Percentiles rank a stretch among this genome's conserved stretches.
Evolutionary conservation across 2,329 filamentous ascomycete species (phyloP).

Genomic region (Sordariomycetes sp.): DNA sequence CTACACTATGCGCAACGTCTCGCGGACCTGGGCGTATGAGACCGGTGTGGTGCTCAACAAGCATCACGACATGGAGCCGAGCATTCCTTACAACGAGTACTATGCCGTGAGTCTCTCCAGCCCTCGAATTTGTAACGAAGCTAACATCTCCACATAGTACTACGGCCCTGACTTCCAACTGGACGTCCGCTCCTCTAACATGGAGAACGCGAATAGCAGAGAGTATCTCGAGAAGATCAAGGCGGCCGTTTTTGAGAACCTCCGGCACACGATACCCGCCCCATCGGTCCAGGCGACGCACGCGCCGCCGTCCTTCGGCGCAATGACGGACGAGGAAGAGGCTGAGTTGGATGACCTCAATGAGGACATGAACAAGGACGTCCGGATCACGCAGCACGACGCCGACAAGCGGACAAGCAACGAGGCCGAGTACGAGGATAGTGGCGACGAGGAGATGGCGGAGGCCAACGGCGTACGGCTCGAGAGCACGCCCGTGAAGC

Average conservation of each 20-base stretch:
- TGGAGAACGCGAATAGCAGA: conserved; percentile 80
- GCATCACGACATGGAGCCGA: conserved; percentile 50
- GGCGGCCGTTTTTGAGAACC: conserved; percentile 68
- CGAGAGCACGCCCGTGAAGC: conserved; percentile 25
- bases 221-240: conserved; percentile 76
- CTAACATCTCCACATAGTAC: conserved; percentile 38
- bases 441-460: conserved; percentile 76
- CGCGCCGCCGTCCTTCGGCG: conserved; percentile 46
- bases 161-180: conserved; percentile 86
- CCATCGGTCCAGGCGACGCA: conserved; percentile 90
- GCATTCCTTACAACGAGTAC: conserved; percentile 94
- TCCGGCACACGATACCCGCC: conserved; percentile 72
- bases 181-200: conserved; percentile 77
- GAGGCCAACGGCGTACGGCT: conserved; percentile 52
- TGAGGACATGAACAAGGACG: conserved; percentile 76
- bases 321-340: conserved; percentile 54
- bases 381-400: conserved; percentile 65
- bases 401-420: conserved; percentile 69
- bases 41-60: conserved; percentile 81
- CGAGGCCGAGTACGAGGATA: conserved; percentile 74
- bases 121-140: not conserved
- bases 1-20: conserved; percentile 95
- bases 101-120: conserved; percentile 46
- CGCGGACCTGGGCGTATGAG: conserved; percentile 93
- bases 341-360: conserved; percentile 57